phyloP scores from a whole-genome alignment of 768 basidiomycete species.

The Leucosporidium scottii region DNA sequence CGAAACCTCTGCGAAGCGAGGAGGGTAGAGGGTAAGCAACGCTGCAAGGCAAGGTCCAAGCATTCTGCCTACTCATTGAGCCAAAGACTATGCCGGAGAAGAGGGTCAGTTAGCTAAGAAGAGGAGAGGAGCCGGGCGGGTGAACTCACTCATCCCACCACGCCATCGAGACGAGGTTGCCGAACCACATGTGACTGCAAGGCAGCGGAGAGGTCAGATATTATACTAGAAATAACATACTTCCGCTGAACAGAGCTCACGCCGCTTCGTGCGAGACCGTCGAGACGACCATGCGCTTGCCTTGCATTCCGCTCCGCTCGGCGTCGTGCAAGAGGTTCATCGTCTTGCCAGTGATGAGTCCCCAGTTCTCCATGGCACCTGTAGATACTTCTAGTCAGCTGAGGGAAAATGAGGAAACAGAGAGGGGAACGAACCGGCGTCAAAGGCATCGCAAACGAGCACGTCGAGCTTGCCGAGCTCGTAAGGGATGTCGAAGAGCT shows the following conservation, averaged over 20 bases:
- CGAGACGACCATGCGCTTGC: not conserved
- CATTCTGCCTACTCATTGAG: slow-evolving; percentile 32
- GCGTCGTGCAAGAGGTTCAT: not conserved
- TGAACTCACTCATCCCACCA: slow-evolving; percentile 38
- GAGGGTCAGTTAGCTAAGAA: too few relatives aligned
- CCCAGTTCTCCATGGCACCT: slow-evolving; percentile 51
- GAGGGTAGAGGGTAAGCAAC: not conserved
- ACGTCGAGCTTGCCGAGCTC: slow-evolving; percentile 93
- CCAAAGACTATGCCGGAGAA: slow-evolving; percentile 37
- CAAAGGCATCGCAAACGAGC: slow-evolving; percentile 81
- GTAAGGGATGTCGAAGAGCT: slow-evolving; percentile 83
- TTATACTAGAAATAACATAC: not conserved
- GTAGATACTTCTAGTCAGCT: not conserved
- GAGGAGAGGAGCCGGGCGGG: too few relatives aligned
- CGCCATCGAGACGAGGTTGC: slow-evolving; percentile 85
- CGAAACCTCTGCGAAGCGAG: slow-evolving; percentile 8
- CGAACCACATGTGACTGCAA: slow-evolving; percentile 45
- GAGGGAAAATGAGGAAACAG: too few relatives aligned
- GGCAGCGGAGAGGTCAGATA: not conserved
- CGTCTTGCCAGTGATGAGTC: slow-evolving; percentile 62
- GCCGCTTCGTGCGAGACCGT: slow-evolving; percentile 10
- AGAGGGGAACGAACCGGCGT: slow-evolving; percentile 54
- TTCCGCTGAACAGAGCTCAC: slow-evolving; percentile 1
- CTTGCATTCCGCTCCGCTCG: not conserved
- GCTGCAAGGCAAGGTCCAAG: too few relatives aligned